Base-by-base conservation (phyloP, 371 early-diverging fungal species). In the Mortierella sp. region DNA sequence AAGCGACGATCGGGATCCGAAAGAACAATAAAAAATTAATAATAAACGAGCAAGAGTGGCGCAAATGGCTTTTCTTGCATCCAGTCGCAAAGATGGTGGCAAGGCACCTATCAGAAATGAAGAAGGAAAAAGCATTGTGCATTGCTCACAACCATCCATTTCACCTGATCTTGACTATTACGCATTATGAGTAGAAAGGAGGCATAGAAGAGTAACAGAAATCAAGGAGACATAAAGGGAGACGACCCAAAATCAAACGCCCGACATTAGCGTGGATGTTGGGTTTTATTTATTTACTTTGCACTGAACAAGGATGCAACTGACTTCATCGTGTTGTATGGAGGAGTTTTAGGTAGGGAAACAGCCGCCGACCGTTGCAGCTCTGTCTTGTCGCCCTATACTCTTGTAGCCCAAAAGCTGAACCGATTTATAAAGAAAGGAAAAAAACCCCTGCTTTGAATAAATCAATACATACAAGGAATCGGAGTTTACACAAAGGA, bases 191-290 rank as follows among this genome's bases (percentile, higher is more conserved):
- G 32, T 3, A 31, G 35, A 51, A 64, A 76, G 64, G 76, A 67
- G 62, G 70, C 23, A 12, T 61, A 29, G 53, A 59, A 76, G 67
- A 58, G 76, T 76, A 76, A 76, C 71, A 76, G 76, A 76, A 76
- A 62, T 76, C 54, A 76, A 67, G 76, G 76, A 70, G 71, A 53
- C 54, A 53, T 37, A n/a, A 45, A 49, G 34, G 29, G 23, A 37
- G 34, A 43, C 26, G 26, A 12, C 17, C 6, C 13, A 15, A 17
- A n/a, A 29, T 9, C 17, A 26, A 55, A 29, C 55, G 32, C 32
- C 55, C 1, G 19, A 28, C 31, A 29, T 29, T 55, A 26, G 29
- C 54, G 28, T 54, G 54, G 54, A 51, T 9, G 40, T 45, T 49
- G 19, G 23, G 8, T n/a, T 22, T 40, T 40, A 40, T 40, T 40